A percentile compares a stretch with the other conserved stretches of the same genome.
These are phyloP conservation scores for Apiospora arundinis DNA, from an alignment of 2,329 filamentous ascomycete genomes.

Conservation along the genomic window DNA sequence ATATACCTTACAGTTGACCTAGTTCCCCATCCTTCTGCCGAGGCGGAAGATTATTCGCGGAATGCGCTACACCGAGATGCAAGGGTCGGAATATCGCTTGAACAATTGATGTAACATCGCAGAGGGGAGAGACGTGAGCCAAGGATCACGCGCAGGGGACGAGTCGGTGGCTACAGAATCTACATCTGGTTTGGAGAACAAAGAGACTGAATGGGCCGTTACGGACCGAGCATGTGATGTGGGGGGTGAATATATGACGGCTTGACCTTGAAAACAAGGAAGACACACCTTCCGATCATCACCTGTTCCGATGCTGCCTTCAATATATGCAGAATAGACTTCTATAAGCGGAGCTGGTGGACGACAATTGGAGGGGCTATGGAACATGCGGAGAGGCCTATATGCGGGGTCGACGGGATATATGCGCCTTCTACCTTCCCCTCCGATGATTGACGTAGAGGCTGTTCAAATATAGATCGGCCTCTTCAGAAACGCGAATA, in stretches of 20 bases:
- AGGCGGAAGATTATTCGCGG: conserved; percentile 14
- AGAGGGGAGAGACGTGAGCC: conserved; percentile 5
- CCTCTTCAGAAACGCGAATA: neutral
- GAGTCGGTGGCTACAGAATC: neutral
- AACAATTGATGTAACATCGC: conserved; percentile 8
- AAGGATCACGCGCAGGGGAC: neutral
- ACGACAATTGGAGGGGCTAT: conserved; percentile 4
- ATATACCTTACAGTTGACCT: neutral
- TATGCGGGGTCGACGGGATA: conserved; percentile 4
- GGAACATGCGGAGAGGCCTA: conserved; percentile 4
- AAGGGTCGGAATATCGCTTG: neutral
- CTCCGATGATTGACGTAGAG: neutral
- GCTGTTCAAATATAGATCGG: neutral
- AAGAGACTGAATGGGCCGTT: neutral
- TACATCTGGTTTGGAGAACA: neutral
- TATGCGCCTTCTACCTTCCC: neutral
- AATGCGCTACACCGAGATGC: conserved; percentile 9
- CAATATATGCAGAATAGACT: neutral
- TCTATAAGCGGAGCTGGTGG: conserved; percentile 15
- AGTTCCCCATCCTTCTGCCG: neutral
- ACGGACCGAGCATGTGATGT: conserved; percentile 1
- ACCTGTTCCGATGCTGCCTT: conserved; percentile 3
- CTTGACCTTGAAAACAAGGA: neutral
- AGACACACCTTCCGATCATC: neutral
- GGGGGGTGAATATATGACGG: neutral